Evolutionary conservation across 495 filamentous ascomycete genomes (phyloP).

Genomic region (Xylaria nigripes): DNA sequence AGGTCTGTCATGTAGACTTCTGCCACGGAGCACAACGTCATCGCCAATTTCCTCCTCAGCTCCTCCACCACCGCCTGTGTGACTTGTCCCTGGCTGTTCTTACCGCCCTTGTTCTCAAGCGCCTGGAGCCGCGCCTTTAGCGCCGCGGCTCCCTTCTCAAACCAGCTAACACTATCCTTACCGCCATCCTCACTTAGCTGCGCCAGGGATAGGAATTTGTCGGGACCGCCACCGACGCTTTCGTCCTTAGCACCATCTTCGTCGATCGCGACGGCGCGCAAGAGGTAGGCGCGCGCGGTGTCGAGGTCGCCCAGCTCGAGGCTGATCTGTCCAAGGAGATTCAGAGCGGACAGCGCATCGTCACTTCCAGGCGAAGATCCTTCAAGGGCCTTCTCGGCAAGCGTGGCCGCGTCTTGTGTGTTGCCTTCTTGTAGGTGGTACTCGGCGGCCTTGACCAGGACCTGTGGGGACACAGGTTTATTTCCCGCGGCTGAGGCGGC

Average conservation of each 20-base stretch:
- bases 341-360: slow-evolving; percentile 55
- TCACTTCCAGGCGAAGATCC: slow-evolving; percentile 30
- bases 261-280: slow-evolving; percentile 62
- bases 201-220: slow-evolving; percentile 94
- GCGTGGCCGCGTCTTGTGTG: slow-evolving; percentile 55
- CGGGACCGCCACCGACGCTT: slow-evolving; percentile 64
- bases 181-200: slow-evolving; percentile 88
- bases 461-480: slow-evolving; percentile 28
- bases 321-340: slow-evolving; percentile 73
- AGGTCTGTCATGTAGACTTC: slow-evolving; percentile 99
- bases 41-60: slow-evolving; percentile 69
- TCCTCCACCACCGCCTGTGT: slow-evolving; percentile 41
- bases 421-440: slow-evolving; percentile 63
- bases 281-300: slow-evolving; percentile 58
- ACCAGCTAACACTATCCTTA: slow-evolving; percentile 75
- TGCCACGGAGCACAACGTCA: slow-evolving; percentile 77
- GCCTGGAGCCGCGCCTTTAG: slow-evolving; percentile 58
- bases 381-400: slow-evolving; percentile 54
- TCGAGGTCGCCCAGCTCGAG: slow-evolving; percentile 78
- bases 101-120: slow-evolving; percentile 26
- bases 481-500: slow-evolving; percentile 13
- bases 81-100: slow-evolving; percentile 34
- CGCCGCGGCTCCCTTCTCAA: slow-evolving; percentile 66
- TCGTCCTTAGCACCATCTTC: slow-evolving; percentile 58
- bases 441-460: slow-evolving; percentile 57